These are phyloP conservation scores for Colletotrichum truncatum DNA, from an alignment of 2,329 filamentous ascomycete genomes.

Conservation along the genomic window DNA sequence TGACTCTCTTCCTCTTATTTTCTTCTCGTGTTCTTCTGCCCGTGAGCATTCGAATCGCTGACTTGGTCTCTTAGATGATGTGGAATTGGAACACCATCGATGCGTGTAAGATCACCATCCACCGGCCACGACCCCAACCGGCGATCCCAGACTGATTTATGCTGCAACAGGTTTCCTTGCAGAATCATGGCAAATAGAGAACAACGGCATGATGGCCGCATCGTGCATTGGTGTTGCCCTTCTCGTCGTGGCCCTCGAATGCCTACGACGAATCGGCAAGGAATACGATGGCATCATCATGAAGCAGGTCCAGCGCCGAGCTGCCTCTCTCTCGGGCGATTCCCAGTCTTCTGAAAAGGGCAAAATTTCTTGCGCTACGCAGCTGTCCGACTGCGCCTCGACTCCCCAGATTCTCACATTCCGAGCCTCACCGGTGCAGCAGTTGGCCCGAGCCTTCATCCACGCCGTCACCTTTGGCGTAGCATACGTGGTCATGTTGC, in stretches of 20 bases:
- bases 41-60: not conserved
- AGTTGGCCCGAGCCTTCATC: not conserved
- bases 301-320: not conserved
- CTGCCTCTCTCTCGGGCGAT: not conserved
- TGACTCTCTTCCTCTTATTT: too few species aligned
- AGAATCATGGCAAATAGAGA: conserved; percentile 10
- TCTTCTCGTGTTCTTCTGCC: too few species aligned
- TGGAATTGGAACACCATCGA: conserved; percentile 26
- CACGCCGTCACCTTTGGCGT: conserved; percentile 10
- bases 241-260: conserved; percentile 6
- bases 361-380: not conserved
- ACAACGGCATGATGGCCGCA: conserved; percentile 22
- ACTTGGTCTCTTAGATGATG: not conserved
- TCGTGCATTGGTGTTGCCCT: conserved; percentile 12
- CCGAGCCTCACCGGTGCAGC: conserved; percentile 6
- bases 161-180: conserved; percentile 20
- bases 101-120: too few species aligned
- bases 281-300: conserved; percentile 3
- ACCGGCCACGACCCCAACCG: too few species aligned
- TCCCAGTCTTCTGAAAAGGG: not conserved
- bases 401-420: not conserved
- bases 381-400: accelerated
- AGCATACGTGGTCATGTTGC: conserved; percentile 16
- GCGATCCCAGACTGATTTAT: too few species aligned
- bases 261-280: not conserved